Percentiles rank a stretch among this genome's conserved stretches.
Conservation (phyloP, 163 green algal genomes). For the Picocystis sp. region DNA sequence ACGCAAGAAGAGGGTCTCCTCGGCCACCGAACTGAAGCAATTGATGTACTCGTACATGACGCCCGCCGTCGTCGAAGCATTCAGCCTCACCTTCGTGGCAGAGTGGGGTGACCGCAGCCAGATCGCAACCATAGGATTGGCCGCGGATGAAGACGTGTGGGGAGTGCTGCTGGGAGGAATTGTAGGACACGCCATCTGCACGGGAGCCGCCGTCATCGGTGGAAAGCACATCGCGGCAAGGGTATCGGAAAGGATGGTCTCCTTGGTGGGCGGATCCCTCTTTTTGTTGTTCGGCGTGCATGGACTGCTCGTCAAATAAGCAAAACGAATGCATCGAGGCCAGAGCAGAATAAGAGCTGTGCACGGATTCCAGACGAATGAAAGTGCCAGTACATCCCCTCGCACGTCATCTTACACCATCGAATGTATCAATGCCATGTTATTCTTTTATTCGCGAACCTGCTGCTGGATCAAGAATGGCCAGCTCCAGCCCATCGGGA, state of each 20-base stretch:
- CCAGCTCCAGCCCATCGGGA: no score
- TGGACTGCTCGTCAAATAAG: no score
- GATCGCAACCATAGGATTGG: conserved; percentile 5
- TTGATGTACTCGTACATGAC: background rate
- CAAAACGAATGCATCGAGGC: no score
- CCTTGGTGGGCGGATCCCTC: background rate
- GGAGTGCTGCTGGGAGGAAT: conserved; percentile 4
- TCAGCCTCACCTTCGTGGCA: conserved; percentile 7
- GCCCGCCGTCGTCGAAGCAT: conserved; percentile 2
- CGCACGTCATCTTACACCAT: no score
- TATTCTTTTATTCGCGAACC: no score
- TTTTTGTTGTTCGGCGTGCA: conserved; percentile 7
- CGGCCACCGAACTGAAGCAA: no score
- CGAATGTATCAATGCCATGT: no score
- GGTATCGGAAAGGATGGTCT: conserved; percentile 6
- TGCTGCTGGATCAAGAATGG: no score
- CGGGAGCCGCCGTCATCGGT: conserved; percentile 1
- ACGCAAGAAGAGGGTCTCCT: no score
- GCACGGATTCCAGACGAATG: no score
- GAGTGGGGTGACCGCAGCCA: conserved; percentile 5
- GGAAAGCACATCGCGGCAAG: conserved; percentile 2
- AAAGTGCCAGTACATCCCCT: no score
- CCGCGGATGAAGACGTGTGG: background rate
- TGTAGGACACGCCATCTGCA: conserved; percentile 6
- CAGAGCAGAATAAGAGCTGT: no score